phyloP scores from a whole-genome alignment of 2,329 filamentous ascomycete genomes.

The Diaporthe citrichinensis region DNA sequence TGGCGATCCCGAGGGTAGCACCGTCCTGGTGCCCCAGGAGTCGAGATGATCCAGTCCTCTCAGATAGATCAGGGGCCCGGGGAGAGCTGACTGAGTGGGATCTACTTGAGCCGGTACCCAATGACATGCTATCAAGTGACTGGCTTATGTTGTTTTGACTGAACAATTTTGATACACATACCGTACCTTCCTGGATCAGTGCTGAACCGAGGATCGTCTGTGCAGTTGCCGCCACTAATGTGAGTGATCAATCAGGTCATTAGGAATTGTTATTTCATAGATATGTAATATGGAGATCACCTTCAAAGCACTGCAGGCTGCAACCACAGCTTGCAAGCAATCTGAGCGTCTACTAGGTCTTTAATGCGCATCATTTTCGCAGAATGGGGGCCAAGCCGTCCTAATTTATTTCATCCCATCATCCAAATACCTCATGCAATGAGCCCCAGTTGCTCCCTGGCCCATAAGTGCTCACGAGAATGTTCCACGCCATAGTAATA shows the following conservation, averaged over 20 bases:
- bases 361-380: neutral
- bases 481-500: neutral
- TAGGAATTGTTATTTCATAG: neutral
- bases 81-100: neutral
- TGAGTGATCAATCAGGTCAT: neutral
- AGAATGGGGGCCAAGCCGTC: conserved; percentile 7
- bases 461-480: neutral
- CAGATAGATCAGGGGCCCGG: neutral
- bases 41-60: neutral
- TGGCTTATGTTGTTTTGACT: neutral
- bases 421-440: conserved; percentile 2
- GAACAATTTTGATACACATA: neutral
- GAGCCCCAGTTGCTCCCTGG: neutral
- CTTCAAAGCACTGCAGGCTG: neutral
- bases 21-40: conserved; percentile 53
- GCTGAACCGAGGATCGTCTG: too few species aligned
- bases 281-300: neutral
- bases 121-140: neutral
- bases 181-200: neutral
- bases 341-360: neutral
- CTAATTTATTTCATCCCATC: conserved; percentile 11
- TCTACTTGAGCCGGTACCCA: neutral
- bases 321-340: neutral
- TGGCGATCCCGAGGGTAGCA: conserved; percentile 51
- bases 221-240: neutral